Base-by-base conservation (phyloP, 2,329 filamentous ascomycete genomes). In the Diplodia corticola region DNA sequence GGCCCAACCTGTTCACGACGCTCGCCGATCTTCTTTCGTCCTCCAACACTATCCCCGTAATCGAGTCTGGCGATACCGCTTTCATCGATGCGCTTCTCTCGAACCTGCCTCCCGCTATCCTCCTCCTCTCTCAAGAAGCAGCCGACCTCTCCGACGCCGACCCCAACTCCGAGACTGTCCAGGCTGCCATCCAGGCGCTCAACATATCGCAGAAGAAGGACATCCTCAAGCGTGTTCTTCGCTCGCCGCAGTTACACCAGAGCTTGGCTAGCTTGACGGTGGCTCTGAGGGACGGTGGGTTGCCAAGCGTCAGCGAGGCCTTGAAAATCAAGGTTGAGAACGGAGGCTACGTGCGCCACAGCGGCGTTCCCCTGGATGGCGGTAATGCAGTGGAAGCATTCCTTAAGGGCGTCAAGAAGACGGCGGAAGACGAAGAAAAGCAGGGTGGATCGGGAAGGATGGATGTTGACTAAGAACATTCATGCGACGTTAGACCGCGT, bases 341-440 rank as follows among this genome's bases (percentile, higher is more conserved):
- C 75, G 90, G 90, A n/a, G 94, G 94, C 3, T 90, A 91, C 69
- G 85, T 96, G 73, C 85, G 85, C 68, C 88, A 91, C 65, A 89
- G 91, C 5, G 90, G 87, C 60, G 89, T 97, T 81, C 93, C 94
- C 2, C 79, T 97, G 53, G 94, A 93, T 50, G 93, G 93, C 63
- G 91, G 91, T 5, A 90, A 95, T 72, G 94, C 94, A 13, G 89
- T 99, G 1, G 90, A 96, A 80, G 91, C 91, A 3, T 99, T 99
- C 78, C 85, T 99, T 24, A 87, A 96, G 65, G 95, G 94, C 3
- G 89, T 97, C 55, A 95, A 91, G 84, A 89, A 87, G 80, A 89
- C 87, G 5, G 90, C 93, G 0, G 85, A 90, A 71, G 83, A 81
- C 67, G 76, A 79, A n/a, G 70, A 70, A 46, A 72, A 74, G 30